phyloP scores from a whole-genome alignment of 2,329 filamentous ascomycete genomes.

The Cryphonectria carpinicola region DNA sequence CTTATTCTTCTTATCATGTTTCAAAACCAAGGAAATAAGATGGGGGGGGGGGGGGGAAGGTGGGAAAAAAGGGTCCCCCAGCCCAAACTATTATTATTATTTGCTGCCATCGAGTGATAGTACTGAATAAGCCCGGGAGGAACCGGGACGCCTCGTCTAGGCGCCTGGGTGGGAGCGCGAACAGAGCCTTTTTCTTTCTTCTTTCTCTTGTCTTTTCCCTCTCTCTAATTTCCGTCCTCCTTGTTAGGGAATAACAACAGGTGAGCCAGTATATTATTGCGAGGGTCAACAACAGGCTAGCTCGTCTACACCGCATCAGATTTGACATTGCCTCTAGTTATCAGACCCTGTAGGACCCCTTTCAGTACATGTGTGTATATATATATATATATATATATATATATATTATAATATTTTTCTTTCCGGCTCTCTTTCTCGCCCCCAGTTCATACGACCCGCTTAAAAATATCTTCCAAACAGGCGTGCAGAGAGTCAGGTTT shows the following conservation, averaged over 20 bases:
- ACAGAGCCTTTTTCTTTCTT: not conserved
- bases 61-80: not conserved
- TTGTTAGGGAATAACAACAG: not conserved
- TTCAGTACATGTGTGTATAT: not conserved
- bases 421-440: not conserved
- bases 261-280: not conserved
- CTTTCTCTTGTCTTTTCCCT: too few species aligned
- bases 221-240: not conserved
- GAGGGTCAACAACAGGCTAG: not conserved
- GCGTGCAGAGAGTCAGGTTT: not conserved
- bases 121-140: not conserved
- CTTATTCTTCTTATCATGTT: not conserved
- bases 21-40: not conserved
- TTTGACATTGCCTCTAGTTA: not conserved
- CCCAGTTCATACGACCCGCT: not conserved
- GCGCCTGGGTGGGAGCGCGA: not conserved
- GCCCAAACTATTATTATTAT: not conserved
- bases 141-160: not conserved
- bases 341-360: not conserved
- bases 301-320: not conserved
- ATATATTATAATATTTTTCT: not conserved
- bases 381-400: not conserved
- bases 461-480: not conserved
- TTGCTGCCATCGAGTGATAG: not conserved
- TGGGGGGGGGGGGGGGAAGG: too few species aligned